Base-by-base conservation (phyloP, 495 filamentous ascomycete species). In the Neurospora sp. region DNA sequence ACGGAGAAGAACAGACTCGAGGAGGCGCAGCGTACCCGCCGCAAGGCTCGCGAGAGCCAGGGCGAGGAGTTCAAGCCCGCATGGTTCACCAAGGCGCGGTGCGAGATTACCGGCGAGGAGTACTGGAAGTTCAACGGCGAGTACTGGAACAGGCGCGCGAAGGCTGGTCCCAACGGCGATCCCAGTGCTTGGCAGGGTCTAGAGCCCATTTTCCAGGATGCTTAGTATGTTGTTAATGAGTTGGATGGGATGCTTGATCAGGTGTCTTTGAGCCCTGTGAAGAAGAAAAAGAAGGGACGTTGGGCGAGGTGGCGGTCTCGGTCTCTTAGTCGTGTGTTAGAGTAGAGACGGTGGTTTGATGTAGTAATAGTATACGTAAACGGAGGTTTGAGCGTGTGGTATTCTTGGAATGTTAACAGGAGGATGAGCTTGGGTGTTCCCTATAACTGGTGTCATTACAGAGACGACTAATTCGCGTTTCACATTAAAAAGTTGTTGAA, bases 1-100 rank as follows among this genome's bases (percentile, higher is more conserved):
- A 86, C 85, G 27, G 96, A 99, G 86, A 99, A 99, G 87, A 95
- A 96, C 77, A 87, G 96, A 10, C 87, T 99, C 0, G 96, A 99
- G 82, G 94, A 98, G 85, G 96, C 90, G 75, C 96, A 99, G 85
- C 84, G 96, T 71, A 91, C 90, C 44, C 90, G 89, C 79, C 82
- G 95, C 70, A 82, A 92, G 74, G 86, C 87, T 74, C 83, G 94
- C 31, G 94, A 98, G 79, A 84, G 83, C 27, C 87, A 79, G 5
- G 96, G 96, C 2, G 92, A 94, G 75, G 89, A 94, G 70, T 97
- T 94, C 79, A 79, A 84, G 22, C 94, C 96, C 7, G 87, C 90
- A 39, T 99, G 95, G 94, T 99, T 99, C 78, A 82, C 76, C 72
- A 93, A 90, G 82, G 84, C 82, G 14, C 85, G 80, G 75, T 93